phyloP scores from a whole-genome alignment of 2,329 filamentous ascomycete genomes.

The Alternaria burnsii region DNA sequence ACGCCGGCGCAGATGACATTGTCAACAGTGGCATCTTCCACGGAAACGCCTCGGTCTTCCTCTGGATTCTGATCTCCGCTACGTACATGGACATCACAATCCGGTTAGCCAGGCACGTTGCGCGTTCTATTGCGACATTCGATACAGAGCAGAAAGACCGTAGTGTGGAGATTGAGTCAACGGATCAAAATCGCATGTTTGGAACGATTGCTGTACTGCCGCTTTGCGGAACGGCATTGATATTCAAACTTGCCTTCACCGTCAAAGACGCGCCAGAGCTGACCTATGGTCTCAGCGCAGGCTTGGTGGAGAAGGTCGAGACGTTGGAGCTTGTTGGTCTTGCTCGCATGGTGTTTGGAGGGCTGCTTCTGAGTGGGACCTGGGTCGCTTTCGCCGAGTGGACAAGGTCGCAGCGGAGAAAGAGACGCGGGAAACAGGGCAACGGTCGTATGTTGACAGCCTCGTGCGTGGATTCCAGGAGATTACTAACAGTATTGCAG shows the following conservation, averaged over 20 bases:
- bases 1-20: slow-evolving; percentile 88
- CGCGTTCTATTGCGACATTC: slow-evolving; percentile 36
- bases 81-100: slow-evolving; percentile 71
- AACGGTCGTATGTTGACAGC: slow-evolving; percentile 36
- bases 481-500: slow-evolving; percentile 37
- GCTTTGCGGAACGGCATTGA: slow-evolving; percentile 67
- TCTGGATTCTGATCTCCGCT: slow-evolving; percentile 77
- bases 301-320: slow-evolving; percentile 60
- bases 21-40: slow-evolving; percentile 65
- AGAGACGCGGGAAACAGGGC: slow-evolving; percentile 20
- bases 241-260: slow-evolving; percentile 92
- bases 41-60: slow-evolving; percentile 63
- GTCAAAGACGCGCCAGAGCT: slow-evolving; percentile 88
- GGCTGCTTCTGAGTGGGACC: slow-evolving; percentile 40
- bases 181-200: slow-evolving; percentile 42
- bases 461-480: too few species aligned
- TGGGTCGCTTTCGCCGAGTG: slow-evolving; percentile 44
- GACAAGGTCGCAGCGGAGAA: slow-evolving; percentile 30
- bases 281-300: slow-evolving; percentile 50
- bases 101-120: slow-evolving; percentile 52
- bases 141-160: slow-evolving; percentile 23
- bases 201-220: slow-evolving; percentile 45
- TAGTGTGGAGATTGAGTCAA: slow-evolving; percentile 31
- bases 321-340: slow-evolving; percentile 38
- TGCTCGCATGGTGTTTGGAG: slow-evolving; percentile 50